Conservation (phyloP, 192 early-diverging fungal species). For the Diversispora eburnea region DNA sequence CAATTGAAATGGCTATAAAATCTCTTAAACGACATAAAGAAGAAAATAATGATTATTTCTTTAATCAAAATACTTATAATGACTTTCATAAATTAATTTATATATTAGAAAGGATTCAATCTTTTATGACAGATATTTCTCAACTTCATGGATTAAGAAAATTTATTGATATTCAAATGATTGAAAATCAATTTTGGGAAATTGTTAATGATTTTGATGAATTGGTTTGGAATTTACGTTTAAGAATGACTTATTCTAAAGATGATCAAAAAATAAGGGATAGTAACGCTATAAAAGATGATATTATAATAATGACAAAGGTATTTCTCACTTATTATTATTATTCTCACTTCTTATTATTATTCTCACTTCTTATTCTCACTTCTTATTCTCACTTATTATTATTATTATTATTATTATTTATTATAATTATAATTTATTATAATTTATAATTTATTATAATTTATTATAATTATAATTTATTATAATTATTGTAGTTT, state of each 20-base stretch:
- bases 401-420: background rate
- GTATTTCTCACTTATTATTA: background rate
- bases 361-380: background rate
- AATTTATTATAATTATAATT: background rate
- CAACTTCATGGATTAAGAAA: slow-evolving; percentile 22
- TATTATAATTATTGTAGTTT: background rate
- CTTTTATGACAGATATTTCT: slow-evolving; percentile 1
- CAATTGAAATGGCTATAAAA: background rate
- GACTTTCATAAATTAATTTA: background rate
- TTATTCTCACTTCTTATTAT: background rate
- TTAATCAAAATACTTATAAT: background rate
- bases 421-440: background rate
- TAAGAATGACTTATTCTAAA: slow-evolving; percentile 9
- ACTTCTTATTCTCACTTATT: background rate
- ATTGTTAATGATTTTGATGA: slow-evolving; percentile 2
- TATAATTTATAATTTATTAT: background rate
- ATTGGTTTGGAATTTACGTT: background rate
- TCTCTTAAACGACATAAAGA: slow-evolving; percentile 4
- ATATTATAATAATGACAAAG: background rate
- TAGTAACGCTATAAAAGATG: background rate
- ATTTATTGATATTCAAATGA: background rate
- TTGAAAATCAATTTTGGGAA: background rate
- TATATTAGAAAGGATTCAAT: background rate
- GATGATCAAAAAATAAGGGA: background rate
- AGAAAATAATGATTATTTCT: slow-evolving; percentile 2